Conservation (phyloP, 2,329 filamentous ascomycete genomes). For the Trichoderma afroharzianum region DNA sequence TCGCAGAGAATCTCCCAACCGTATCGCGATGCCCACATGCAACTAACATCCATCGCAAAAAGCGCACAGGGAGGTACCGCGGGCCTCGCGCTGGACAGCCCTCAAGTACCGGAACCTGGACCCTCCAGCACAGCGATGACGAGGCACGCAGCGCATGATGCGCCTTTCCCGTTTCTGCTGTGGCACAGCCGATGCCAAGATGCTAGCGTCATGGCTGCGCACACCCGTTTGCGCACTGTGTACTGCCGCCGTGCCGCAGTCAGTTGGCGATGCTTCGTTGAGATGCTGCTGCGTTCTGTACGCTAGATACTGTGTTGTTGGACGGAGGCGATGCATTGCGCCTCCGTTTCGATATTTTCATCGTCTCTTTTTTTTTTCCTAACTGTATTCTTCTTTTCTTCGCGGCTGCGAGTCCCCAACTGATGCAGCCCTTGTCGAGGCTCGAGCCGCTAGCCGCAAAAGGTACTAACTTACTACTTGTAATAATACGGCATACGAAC, state of each 20-base stretch:
- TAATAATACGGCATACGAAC: not conserved
- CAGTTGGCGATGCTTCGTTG: not conserved
- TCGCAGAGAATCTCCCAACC: not conserved
- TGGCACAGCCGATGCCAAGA: constrained; percentile 20
- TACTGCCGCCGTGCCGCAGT: not conserved
- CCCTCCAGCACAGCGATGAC: constrained; percentile 31
- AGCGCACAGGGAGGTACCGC: constrained; percentile 4
- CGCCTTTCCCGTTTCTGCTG: constrained; percentile 16
- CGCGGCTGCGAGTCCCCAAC: not conserved
- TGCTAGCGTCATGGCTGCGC: constrained; percentile 7
- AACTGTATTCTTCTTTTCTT: not conserved
- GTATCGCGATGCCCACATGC: not conserved
- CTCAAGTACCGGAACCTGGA: constrained; percentile 22
- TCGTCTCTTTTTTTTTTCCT: not conserved
- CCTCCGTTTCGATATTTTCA: not conserved
- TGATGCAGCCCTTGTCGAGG: not conserved
- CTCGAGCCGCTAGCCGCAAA: not conserved
- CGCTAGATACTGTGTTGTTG: not conserved
- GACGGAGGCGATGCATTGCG: not conserved
- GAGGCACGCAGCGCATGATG: constrained; percentile 32
- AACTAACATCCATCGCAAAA: not conserved
- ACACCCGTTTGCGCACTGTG: not conserved
- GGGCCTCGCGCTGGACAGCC: constrained; percentile 7
- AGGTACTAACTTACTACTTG: not conserved
- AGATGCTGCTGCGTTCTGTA: not conserved